Conservation (phyloP, 2,329 filamentous ascomycete species). For the Trichophyton equinum region DNA sequence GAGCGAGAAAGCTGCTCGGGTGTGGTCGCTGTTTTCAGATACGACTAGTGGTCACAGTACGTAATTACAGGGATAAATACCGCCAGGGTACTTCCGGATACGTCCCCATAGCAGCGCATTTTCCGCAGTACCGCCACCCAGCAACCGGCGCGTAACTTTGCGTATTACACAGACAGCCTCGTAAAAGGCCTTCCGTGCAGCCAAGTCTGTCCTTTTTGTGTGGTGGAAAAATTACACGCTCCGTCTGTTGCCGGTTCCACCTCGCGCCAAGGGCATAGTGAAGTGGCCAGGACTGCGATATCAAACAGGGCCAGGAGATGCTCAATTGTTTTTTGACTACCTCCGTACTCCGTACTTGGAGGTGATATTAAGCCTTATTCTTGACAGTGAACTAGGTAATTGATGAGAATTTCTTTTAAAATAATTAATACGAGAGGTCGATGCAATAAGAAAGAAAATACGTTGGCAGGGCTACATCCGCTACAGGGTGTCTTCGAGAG, state of each 20-base stretch:
- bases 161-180: not conserved
- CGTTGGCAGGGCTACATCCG: not conserved
- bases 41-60: slow-evolving; percentile 8
- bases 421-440: no score
- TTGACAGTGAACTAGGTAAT: no score
- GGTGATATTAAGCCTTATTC: no score
- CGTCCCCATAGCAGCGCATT: not conserved
- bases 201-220: not conserved
- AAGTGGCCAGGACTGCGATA: not conserved
- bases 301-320: not conserved
- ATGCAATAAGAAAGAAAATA: not conserved
- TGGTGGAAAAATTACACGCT: slow-evolving; percentile 7
- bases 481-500: slow-evolving; percentile 31
- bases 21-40: slow-evolving; percentile 9
- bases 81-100: not conserved
- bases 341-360: no score
- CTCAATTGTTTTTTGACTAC: not conserved
- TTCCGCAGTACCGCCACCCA: not conserved
- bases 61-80: slow-evolving; percentile 6
- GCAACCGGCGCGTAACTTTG: not conserved
- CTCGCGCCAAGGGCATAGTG: not conserved
- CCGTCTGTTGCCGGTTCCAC: slow-evolving; percentile 4
- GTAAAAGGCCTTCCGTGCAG: not conserved
- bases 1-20: slow-evolving; percentile 19
- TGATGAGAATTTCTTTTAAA: no score